phyloP scores from a whole-genome alignment of 768 basidiomycete species.

The Russula sp. region DNA sequence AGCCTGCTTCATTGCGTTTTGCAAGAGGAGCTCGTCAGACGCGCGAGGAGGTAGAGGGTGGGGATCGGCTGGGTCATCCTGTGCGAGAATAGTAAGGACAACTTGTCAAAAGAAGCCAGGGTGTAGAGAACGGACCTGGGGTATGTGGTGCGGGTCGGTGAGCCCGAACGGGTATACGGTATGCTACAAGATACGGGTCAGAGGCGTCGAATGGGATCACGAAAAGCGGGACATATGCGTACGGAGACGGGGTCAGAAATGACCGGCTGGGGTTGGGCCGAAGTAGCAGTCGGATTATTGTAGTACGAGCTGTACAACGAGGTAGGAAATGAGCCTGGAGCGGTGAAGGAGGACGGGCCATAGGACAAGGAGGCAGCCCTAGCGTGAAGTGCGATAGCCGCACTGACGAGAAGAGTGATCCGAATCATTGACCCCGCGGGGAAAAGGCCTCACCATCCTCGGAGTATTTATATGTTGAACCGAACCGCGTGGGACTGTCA shows the following conservation, averaged over 20 bases:
- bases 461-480: background rate
- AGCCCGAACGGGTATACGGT: constrained; percentile 52
- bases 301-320: constrained; percentile 59
- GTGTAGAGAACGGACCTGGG: constrained; percentile 33
- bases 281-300: constrained; percentile 67
- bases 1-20: constrained; percentile 51
- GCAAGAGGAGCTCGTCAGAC: constrained; percentile 40
- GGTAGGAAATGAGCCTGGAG: constrained; percentile 59
- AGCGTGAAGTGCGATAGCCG: constrained; percentile 2
- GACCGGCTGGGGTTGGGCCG: constrained; percentile 69
- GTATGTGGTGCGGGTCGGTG: constrained; percentile 57
- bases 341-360: constrained; percentile 48
- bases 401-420: constrained; percentile 5
- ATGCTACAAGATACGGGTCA: constrained; percentile 36
- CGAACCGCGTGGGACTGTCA: background rate
- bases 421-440: constrained; percentile 1
- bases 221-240: constrained; percentile 4
- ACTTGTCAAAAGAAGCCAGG: background rate
- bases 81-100: background rate
- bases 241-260: constrained; percentile 68
- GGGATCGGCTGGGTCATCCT: constrained; percentile 56
- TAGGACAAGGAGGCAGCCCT: constrained; percentile 15
- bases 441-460: too few species aligned
- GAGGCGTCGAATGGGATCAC: background rate
- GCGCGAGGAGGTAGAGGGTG: constrained; percentile 59